Evolutionary conservation across 495 filamentous ascomycete species (phyloP), one percentile per base, ranked within the genome.

Genomic region (Friedmanniomyces simplex): DNA sequence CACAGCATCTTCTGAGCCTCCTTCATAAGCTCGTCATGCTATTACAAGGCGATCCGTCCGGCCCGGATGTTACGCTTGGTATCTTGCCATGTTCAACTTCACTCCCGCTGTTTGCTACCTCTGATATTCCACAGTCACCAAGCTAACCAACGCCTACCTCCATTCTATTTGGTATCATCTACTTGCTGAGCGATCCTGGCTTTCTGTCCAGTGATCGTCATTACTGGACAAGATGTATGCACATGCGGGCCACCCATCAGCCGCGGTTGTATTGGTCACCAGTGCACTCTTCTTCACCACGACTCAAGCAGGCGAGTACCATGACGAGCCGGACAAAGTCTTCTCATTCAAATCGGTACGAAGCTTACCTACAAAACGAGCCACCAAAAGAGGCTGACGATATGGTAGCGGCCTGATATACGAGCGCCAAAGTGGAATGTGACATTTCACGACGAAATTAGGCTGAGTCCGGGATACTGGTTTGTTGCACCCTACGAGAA

Each of bases 401-500:
- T 20, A 16, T 13, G 13, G n/a, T n/a, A 50, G 47, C 47, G 56
- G 16, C 48, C 56, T 20, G 56, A 58, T 21, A 52, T 58, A 20
- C 11, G 24, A 12, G 25, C 56, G 34, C 52, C 43, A 2, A 24
- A 34, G 16, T 58, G 56, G 56, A 24, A 47, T 7, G 24, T 52
- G 12, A 53, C 25, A 16, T 22, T 32, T 12, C 36, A 52, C 39
- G 48, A 58, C 24, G 20, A 58, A n/a, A n/a, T 52, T 20, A 22
- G 32, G 1, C 14, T 58, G 3, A 18, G 25, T 16, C 48, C 47
- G 20, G 56, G 56, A 26, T 52, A 58, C 36, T 58, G 56, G 56
- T 58, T 58, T 30, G 20, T 58, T n/a, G 47, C 48, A 36, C 56
- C 56, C 2, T 58, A 58, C 28, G 39, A 53, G 24, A 42, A 18